Evolutionary conservation across 768 basidiomycete genomes (phyloP), one percentile per base, ranked within the genome.

Genomic region (Amyloporia xantha): DNA sequence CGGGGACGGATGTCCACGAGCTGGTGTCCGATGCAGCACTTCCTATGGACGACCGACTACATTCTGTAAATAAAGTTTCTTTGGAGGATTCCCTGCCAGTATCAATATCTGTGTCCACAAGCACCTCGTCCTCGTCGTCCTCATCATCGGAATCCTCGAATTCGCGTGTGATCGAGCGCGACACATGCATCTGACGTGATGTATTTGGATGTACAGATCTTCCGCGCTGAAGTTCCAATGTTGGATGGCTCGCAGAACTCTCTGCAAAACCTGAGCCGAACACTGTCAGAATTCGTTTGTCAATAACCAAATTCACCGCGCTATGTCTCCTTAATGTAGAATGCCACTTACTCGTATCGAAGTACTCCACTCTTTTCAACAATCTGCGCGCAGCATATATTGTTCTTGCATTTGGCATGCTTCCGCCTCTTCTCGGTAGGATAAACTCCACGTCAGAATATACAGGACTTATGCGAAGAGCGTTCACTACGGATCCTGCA

Each of bases 391-490:
- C 78, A 1, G 89, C 90, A 61, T 78, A 86, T 54, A 93, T 86
- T 13, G 60, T 59, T 13, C 71, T 64, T 23, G 58, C 54, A 36
- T 66, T 71, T 20, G 66, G 63, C 13, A 67, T 66, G 23, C 70
- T 62, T 20, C 64, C 63, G 27, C 71, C 60, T 26, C 67, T 67
- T 37, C 69, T 66, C 0, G 86, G 85, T 25, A 92, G 68, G 17
- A 91, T 68, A 54, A 93, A 92, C 61, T 85, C 82, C 15, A 92
- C 79, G 57, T 93, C 90, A 5, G 90, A 90, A 57, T 91, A 92
- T 11, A 76, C 61, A n/a, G 85, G 85, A 57, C 59, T 58, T 25
- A n/a, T n/a, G n/a, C n/a, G n/a, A n/a, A n/a, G n/a, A n/a, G n/a
- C n/a, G n/a, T n/a, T n/a, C n/a, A n/a, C n/a, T n/a, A n/a, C n/a